Evolutionary conservation across 352 stramenopile species (phyloP).

Genomic region (Globisporangium parvum): DNA sequence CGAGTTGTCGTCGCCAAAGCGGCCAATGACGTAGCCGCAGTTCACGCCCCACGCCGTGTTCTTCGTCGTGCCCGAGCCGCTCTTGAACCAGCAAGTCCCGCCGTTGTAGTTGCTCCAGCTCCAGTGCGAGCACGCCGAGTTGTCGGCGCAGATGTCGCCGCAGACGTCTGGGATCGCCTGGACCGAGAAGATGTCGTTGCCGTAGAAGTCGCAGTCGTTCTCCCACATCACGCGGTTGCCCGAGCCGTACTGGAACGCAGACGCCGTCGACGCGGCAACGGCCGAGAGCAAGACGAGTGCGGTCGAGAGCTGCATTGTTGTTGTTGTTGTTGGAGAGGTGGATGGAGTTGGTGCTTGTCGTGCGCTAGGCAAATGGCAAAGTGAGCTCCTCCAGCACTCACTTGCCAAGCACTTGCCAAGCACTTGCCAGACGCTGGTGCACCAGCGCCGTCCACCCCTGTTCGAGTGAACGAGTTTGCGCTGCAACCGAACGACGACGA

Average conservation of each 20-base stretch:
- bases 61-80: background rate
- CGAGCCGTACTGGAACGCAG: conserved; percentile 11
- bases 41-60: conserved; percentile 13
- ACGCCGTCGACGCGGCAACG: background rate
- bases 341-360: background rate
- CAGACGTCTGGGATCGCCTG: conserved; percentile 11
- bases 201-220: conserved; percentile 16
- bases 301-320: conserved; percentile 9
- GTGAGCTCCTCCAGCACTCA: conserved; percentile 1
- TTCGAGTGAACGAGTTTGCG: background rate
- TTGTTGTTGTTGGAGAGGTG: background rate
- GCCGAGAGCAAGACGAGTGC: conserved; percentile 8
- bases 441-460: background rate
- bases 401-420: too few species aligned
- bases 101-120: conserved; percentile 53
- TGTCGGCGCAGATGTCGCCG: conserved; percentile 14
- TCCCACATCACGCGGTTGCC: conserved; percentile 17
- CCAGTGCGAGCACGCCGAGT: conserved; percentile 14
- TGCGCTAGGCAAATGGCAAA: conserved; percentile 9
- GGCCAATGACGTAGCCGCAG: conserved; percentile 38
- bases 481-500: background rate
- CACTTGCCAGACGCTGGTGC: background rate
- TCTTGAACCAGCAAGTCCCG: conserved; percentile 66
- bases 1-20: conserved; percentile 20
- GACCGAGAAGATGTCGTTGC: conserved; percentile 13